Evolutionary conservation across 1,284 basidiomycete genomes (phyloP).

Genomic region (Inonotus obliquus): DNA sequence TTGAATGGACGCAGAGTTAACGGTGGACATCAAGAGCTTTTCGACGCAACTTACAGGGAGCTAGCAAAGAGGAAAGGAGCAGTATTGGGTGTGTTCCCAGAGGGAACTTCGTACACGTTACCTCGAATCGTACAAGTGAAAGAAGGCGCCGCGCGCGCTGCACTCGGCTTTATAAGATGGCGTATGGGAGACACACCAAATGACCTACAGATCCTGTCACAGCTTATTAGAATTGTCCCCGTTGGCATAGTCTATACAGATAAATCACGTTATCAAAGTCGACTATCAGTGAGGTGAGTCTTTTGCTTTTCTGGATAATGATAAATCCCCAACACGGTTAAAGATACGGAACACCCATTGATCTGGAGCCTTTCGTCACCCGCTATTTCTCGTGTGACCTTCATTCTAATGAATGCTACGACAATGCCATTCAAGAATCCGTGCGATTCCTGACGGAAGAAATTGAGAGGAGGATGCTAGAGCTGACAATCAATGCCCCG

Average conservation of each 20-base stretch:
- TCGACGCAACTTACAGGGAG: conserved; percentile 59
- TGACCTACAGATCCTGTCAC: neutral
- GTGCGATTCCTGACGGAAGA: conserved; percentile 59
- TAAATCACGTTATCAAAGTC: conserved; percentile 64
- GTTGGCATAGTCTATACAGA: conserved; percentile 72
- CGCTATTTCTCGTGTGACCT: conserved; percentile 34
- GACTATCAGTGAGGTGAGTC: conserved; percentile 42
- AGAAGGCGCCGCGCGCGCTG: conserved; percentile 75
- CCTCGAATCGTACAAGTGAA: conserved; percentile 65
- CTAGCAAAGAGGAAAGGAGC: conserved; percentile 52
- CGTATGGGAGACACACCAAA: conserved; percentile 7
- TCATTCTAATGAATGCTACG: conserved; percentile 26
- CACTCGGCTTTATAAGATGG: conserved; percentile 66
- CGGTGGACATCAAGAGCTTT: conserved; percentile 54
- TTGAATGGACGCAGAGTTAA: too few species aligned
- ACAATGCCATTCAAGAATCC: conserved; percentile 42
- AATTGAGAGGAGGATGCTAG: conserved; percentile 47
- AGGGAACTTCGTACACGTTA: conserved; percentile 63
- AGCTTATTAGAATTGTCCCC: conserved; percentile 52
- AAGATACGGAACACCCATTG: conserved; percentile 50
- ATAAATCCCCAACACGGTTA: too few species aligned
- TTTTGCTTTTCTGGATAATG: neutral
- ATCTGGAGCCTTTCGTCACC: conserved; percentile 38
- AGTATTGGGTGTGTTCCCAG: conserved; percentile 73
- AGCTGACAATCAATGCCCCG: conserved; percentile 62